Percentiles rank a stretch among this genome's conserved stretches.
Evolutionary conservation across 108 stramenopile species (phyloP).

Genomic region (Stephanodiscus triporus): DNA sequence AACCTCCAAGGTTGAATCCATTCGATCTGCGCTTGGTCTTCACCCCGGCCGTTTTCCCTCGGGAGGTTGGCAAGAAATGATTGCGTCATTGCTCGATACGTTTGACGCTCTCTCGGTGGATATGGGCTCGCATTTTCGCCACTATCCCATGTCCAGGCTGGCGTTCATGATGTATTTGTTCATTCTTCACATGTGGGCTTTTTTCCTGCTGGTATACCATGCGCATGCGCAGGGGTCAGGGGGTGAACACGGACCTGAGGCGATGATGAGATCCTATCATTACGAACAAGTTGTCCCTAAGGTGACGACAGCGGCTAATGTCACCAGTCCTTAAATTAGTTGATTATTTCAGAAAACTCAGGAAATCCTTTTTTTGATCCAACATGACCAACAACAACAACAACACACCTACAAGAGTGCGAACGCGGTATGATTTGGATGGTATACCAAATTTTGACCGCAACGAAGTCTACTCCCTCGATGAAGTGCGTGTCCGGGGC

Average conservation of each 20-base stretch:
- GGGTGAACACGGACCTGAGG: constrained; percentile 42
- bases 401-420: too few species aligned
- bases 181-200: constrained; percentile 82
- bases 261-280: constrained; percentile 36
- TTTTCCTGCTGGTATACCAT: constrained; percentile 81
- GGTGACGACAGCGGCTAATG: constrained; percentile 5
- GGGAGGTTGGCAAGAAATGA: constrained; percentile 64
- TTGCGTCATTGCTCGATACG: constrained; percentile 71
- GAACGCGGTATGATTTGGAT: too few species aligned
- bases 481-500: too few species aligned
- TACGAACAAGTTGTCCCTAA: constrained; percentile 38
- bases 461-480: too few species aligned
- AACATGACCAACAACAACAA: too few species aligned
- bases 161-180: constrained; percentile 77
- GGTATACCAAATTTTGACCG: too few species aligned
- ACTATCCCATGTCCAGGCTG: constrained; percentile 73
- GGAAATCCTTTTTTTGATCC: not conserved
- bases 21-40: constrained; percentile 71
- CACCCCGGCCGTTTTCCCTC: constrained; percentile 51
- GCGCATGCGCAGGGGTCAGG: constrained; percentile 75
- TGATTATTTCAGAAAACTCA: too few species aligned
- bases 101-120: constrained; percentile 75
- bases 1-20: constrained; percentile 54
- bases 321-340: constrained; percentile 18
- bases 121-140: constrained; percentile 71